Percentiles rank a stretch among this genome's conserved stretches.
Evolutionary conservation across 306 rosid species (phyloP).

Genomic region (Cucurbita argyrosperma): DNA sequence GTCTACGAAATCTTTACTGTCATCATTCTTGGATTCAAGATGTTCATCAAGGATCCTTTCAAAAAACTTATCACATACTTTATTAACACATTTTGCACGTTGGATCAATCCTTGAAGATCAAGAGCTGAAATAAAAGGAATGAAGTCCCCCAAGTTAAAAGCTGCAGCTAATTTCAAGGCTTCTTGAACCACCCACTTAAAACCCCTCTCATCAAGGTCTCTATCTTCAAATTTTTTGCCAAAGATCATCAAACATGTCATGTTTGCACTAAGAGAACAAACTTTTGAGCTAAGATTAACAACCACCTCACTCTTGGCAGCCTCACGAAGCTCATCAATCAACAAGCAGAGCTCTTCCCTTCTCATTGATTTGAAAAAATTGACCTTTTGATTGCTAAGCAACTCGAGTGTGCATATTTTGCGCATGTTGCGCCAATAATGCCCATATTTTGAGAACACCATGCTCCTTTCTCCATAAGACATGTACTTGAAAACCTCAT

Average conservation of each 20-base stretch:
- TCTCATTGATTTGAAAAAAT: constrained; percentile 36
- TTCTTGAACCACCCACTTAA: constrained; percentile 31
- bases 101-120: constrained; percentile 41
- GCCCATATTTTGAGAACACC: constrained; percentile 26
- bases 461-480: constrained; percentile 31
- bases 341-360: constrained; percentile 30
- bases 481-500: constrained; percentile 21
- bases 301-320: constrained; percentile 2
- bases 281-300: constrained; percentile 38
- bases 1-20: constrained; percentile 37
- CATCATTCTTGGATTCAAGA: not conserved
- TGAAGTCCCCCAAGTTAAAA: constrained; percentile 33
- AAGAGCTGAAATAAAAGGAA: constrained; percentile 33
- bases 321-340: constrained; percentile 17
- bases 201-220: constrained; percentile 37
- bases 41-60: constrained; percentile 4
- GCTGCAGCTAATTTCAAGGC: constrained; percentile 15
- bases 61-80: constrained; percentile 38
- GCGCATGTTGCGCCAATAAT: constrained; percentile 62
- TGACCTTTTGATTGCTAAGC: constrained; percentile 32
- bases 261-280: constrained; percentile 14
- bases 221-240: constrained; percentile 42
- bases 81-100: constrained; percentile 23
- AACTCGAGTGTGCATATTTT: constrained; percentile 54
- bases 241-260: constrained; percentile 38